Evolutionary conservation across 2,329 filamentous ascomycete genomes (phyloP).

Genomic region (Cercospora citrullina): DNA sequence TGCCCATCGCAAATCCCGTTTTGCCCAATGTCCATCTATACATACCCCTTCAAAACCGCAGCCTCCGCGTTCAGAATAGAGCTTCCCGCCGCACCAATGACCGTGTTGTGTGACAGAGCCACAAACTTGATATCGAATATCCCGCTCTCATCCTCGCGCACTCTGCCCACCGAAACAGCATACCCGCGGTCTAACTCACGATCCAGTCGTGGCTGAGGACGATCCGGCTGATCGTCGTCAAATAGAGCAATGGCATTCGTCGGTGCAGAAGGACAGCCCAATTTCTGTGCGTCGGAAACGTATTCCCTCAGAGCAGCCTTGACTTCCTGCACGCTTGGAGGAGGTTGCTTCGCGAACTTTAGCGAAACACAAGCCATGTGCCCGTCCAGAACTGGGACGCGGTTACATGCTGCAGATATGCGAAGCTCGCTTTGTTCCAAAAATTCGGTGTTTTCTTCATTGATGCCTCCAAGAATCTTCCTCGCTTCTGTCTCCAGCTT

Average conservation of each 20-base stretch:
- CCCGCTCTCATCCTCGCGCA: slow-evolving; percentile 80
- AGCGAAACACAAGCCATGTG: slow-evolving; percentile 94
- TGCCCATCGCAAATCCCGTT: background rate
- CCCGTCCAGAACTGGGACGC: slow-evolving; percentile 91
- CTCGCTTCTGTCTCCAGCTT: slow-evolving; percentile 93
- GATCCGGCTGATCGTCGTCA: slow-evolving; percentile 70
- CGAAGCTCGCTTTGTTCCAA: slow-evolving; percentile 71
- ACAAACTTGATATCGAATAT: slow-evolving; percentile 96
- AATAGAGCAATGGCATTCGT: slow-evolving; percentile 79
- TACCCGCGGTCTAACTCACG: slow-evolving; percentile 83
- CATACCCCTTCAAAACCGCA: slow-evolving; percentile 81
- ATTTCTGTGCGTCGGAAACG: slow-evolving; percentile 73
- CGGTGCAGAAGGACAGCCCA: slow-evolving; percentile 88
- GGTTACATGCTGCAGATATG: slow-evolving; percentile 85
- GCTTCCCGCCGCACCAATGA: slow-evolving; percentile 94
- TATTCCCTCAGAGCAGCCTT: slow-evolving; percentile 79
- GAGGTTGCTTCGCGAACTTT: slow-evolving; percentile 72
- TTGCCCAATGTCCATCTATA: background rate
- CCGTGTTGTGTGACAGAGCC: slow-evolving; percentile 84
- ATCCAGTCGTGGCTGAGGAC: slow-evolving; percentile 89
- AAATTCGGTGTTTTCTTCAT: slow-evolving; percentile 70
- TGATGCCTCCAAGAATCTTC: slow-evolving; percentile 84
- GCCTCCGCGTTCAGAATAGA: slow-evolving; percentile 94
- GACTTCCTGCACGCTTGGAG: slow-evolving; percentile 73
- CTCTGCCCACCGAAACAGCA: slow-evolving; percentile 83